Percentiles rank a stretch among this genome's conserved stretches.
Evolutionary conservation across 2,329 filamentous ascomycete species (phyloP).

Genomic region (Cytospora piceicola): DNA sequence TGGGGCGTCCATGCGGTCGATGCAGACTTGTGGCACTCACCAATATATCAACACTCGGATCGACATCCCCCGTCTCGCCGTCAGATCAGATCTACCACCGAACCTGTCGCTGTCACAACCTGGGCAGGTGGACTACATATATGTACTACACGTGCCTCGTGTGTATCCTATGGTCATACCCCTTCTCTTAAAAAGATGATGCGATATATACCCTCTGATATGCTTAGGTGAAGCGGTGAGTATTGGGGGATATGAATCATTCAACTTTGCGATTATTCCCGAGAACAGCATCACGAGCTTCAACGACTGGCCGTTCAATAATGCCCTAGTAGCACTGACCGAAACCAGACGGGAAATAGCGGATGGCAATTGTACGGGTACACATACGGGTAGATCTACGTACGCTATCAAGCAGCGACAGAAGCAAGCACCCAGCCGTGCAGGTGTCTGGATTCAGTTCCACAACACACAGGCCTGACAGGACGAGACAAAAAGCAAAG

Average conservation of each 20-base stretch:
- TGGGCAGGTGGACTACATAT: no score
- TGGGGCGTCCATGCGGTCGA: no score
- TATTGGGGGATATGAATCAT: conserved; percentile 6
- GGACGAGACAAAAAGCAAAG: not conserved
- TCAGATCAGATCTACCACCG: no score
- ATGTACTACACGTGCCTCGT: no score
- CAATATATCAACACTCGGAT: no score
- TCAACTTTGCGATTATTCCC: not conserved
- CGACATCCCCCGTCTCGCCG: no score
- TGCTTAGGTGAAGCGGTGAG: conserved; percentile 18
- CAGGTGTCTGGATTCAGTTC: not conserved
- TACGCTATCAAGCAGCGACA: not conserved
- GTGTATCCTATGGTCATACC: no score
- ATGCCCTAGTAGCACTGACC: not conserved
- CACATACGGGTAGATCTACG: not conserved
- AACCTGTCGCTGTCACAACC: no score
- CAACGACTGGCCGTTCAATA: conserved; percentile 18
- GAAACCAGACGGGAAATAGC: not conserved
- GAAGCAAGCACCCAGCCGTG: conserved; percentile 1
- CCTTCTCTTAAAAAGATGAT: no score
- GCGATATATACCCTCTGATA: no score
- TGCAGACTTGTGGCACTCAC: no score
- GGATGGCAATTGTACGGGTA: conserved; percentile 6
- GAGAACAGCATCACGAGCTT: conserved; percentile 21
- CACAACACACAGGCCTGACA: no score